phyloP scores from a whole-genome alignment of 768 basidiomycete genomes.

The Mrakia blollopis region DNA sequence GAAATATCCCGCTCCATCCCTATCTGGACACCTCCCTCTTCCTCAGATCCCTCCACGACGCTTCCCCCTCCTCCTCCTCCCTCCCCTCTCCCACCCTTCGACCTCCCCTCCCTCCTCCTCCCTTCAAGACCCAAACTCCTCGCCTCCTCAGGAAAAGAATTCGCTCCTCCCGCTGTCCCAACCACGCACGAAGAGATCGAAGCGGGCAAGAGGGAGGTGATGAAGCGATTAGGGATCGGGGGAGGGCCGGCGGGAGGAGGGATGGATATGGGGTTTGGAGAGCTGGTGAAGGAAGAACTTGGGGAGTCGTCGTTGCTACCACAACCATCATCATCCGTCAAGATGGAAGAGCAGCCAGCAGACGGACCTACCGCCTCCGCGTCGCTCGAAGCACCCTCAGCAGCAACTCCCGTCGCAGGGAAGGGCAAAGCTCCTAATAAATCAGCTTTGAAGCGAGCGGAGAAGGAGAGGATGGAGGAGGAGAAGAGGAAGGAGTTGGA shows the following conservation, averaged over 20 bases:
- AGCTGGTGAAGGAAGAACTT: slow-evolving; percentile 28
- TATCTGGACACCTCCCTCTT: slow-evolving; percentile 58
- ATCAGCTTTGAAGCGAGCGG: slow-evolving; percentile 15
- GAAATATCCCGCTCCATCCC: slow-evolving; percentile 82
- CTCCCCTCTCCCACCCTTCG: slow-evolving; percentile 51
- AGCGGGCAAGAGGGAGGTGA: slow-evolving; percentile 80
- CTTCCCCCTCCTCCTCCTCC: slow-evolving; percentile 65
- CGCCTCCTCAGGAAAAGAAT: slow-evolving; percentile 92
- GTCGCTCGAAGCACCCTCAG: not conserved
- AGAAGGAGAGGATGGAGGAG: slow-evolving; percentile 32
- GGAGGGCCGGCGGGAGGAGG: slow-evolving; percentile 64
- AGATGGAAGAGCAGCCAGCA: not conserved
- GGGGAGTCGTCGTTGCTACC: no score
- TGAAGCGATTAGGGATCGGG: slow-evolving; percentile 79
- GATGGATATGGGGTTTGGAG: slow-evolving; percentile 53
- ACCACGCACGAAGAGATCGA: slow-evolving; percentile 69
- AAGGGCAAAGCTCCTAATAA: slow-evolving; percentile 4
- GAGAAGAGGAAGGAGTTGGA: slow-evolving; percentile 32
- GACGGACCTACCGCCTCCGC: not conserved
- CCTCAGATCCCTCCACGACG: slow-evolving; percentile 43
- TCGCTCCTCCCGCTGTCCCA: slow-evolving; percentile 43
- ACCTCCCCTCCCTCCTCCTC: slow-evolving; percentile 68
- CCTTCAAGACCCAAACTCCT: slow-evolving; percentile 67
- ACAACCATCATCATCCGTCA: not conserved
- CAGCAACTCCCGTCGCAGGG: not conserved